These are phyloP conservation scores for Pleomassaria siparia DNA, from an alignment of 2,329 filamentous ascomycete genomes.

Conservation along the genomic window DNA sequence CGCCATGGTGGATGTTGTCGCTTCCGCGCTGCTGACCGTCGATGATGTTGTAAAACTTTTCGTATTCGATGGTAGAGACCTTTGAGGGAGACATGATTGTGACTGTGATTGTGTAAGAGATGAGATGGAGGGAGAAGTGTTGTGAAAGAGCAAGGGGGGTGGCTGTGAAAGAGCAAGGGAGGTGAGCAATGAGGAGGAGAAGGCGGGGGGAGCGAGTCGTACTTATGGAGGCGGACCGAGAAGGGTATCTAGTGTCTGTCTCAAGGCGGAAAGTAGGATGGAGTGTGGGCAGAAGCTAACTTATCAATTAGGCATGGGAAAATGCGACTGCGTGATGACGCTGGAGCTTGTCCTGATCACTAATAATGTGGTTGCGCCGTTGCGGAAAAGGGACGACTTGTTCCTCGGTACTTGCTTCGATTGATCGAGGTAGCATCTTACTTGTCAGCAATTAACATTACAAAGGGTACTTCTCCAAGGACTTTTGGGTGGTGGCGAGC, in stretches of 20 bases:
- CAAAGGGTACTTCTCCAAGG: too few species aligned
- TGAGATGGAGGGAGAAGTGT: background rate
- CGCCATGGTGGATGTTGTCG: slow-evolving; percentile 45
- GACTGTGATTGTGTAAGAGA: slow-evolving; percentile 2
- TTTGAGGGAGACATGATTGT: slow-evolving; percentile 50
- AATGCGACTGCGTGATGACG: background rate
- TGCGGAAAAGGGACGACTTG: too few species aligned
- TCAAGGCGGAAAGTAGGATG: too few species aligned
- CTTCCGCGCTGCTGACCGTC: slow-evolving; percentile 52
- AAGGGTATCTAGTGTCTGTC: too few species aligned
- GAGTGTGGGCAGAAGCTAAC: background rate
- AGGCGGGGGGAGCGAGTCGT: too few species aligned
- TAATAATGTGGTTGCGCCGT: too few species aligned
- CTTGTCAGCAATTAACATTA: too few species aligned
- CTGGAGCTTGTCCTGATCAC: too few species aligned
- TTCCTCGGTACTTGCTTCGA: slow-evolving; percentile 1
- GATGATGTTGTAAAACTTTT: slow-evolving; percentile 56
- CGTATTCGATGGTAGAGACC: slow-evolving; percentile 41
- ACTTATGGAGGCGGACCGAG: background rate
- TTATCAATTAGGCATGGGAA: background rate
- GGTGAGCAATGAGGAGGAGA: background rate
- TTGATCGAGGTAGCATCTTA: background rate
- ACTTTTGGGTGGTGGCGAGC: background rate
- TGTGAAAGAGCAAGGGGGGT: background rate
- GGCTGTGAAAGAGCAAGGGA: background rate